A percentile compares a stretch with the other conserved stretches of the same genome.
These are phyloP conservation scores for Acer yangbiense DNA, from an alignment of 345 rosid genomes.

Conservation along the genomic window DNA sequence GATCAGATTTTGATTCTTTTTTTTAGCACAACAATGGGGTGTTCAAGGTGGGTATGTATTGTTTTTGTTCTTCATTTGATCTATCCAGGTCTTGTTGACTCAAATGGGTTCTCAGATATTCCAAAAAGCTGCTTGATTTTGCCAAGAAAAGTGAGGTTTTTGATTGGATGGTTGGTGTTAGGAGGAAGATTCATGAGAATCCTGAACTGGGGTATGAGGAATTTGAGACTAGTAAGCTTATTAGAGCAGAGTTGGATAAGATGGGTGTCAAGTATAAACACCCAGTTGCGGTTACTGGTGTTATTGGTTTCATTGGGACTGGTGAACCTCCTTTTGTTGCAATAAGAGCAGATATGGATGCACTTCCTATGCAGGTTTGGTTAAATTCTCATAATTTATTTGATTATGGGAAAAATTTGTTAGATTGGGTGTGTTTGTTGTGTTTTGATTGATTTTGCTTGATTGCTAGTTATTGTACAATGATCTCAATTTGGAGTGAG, in stretches of 20 bases:
- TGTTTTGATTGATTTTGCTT: background rate
- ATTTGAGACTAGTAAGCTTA: conserved; percentile 84
- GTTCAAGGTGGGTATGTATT: conserved; percentile 42
- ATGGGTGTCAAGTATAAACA: conserved; percentile 66
- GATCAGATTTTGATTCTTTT: background rate
- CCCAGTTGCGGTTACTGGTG: conserved; percentile 83
- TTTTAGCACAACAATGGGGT: conserved; percentile 31
- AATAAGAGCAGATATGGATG: conserved; percentile 95
- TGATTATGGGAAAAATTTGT: background rate
- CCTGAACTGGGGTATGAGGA: conserved; percentile 90
- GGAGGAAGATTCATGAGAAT: conserved; percentile 87
- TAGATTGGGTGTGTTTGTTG: background rate
- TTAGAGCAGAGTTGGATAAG: conserved; percentile 72
- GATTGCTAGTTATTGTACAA: background rate
- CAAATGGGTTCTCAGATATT: conserved; percentile 49
- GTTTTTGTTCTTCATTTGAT: conserved; percentile 40
- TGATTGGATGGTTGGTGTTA: conserved; percentile 78
- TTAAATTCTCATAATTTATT: background rate
- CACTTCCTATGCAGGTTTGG: conserved; percentile 82
- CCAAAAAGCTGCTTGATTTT: conserved; percentile 53
- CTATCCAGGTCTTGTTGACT: conserved; percentile 26
- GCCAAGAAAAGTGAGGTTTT: conserved; percentile 56
- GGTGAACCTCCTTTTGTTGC: conserved; percentile 91
- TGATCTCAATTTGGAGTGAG: background rate
- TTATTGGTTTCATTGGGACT: conserved; percentile 75